Conservation (phyloP, 208 protist genomes). For the Lotmaria passim region DNA sequence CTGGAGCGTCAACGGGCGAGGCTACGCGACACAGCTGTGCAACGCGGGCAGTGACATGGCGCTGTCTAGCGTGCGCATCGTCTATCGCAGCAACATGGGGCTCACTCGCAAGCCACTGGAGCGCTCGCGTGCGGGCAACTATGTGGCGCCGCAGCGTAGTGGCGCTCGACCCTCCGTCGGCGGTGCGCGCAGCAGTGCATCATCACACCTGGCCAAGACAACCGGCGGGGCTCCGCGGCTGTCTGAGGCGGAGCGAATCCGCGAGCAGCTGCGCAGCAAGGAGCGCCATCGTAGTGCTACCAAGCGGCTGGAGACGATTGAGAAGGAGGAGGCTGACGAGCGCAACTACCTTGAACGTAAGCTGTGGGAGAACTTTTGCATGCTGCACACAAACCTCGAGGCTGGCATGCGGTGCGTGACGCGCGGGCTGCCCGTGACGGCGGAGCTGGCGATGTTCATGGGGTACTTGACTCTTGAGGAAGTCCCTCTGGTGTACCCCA, state of each 20-base stretch:
- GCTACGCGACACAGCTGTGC: conserved; percentile 70
- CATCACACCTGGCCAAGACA: background rate
- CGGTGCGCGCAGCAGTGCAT: background rate
- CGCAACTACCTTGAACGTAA: conserved; percentile 44
- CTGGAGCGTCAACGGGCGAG: conserved; percentile 63
- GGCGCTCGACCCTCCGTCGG: background rate
- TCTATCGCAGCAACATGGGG: conserved; percentile 62
- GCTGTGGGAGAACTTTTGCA: conserved; percentile 23
- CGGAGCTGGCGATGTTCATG: conserved; percentile 20
- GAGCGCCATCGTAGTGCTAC: conserved; percentile 37
- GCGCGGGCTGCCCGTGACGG: conserved; percentile 8
- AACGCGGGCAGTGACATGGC: conserved; percentile 66
- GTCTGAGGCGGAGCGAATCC: conserved; percentile 46
- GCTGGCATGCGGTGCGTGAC: conserved; percentile 20
- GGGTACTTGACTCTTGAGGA: conserved; percentile 14
- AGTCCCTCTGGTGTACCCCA: conserved; percentile 4
- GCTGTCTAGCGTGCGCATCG: conserved; percentile 50
- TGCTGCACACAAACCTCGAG: conserved; percentile 24
- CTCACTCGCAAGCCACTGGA: conserved; percentile 20
- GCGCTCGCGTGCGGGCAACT: conserved; percentile 27
- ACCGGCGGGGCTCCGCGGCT: background rate
- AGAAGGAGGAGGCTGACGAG: conserved; percentile 38
- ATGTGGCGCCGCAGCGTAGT: background rate
- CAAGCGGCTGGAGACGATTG: conserved; percentile 38
- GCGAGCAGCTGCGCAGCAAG: conserved; percentile 52